Evolutionary conservation across 73 alveolate species (phyloP).

Genomic region (Loxodes magnus): DNA sequence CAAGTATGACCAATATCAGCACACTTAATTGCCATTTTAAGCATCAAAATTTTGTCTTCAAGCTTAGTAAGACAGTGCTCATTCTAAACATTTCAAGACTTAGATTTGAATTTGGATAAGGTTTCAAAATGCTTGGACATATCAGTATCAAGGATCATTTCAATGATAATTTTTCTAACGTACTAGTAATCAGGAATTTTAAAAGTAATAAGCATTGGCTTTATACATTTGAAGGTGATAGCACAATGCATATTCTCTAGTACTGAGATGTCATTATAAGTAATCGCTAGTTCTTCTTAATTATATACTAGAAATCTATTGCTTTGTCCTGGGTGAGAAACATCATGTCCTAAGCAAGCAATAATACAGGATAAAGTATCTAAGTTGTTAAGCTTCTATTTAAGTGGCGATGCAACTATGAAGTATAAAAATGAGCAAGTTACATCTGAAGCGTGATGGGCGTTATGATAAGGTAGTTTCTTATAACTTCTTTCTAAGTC

Average conservation of each 20-base stretch:
- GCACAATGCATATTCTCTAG: conserved; percentile 13
- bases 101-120: no score
- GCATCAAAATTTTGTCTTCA: background rate
- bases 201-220: no score
- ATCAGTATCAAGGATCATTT: no score
- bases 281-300: background rate
- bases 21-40: background rate
- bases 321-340: conserved; percentile 6
- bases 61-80: background rate
- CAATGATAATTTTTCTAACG: no score
- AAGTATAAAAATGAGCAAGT: conserved; percentile 2
- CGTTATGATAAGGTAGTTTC: conserved; percentile 15
- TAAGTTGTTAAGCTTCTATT: background rate
- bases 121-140: no score
- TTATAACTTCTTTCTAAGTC: background rate
- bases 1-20: background rate
- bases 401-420: background rate
- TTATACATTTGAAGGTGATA: no score
- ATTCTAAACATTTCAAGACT: no score
- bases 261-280: conserved; percentile 1
- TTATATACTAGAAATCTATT: background rate
- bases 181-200: no score
- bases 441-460: conserved; percentile 14
- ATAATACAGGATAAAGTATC: conserved; percentile 4
- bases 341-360: conserved; percentile 13